Conservation (phyloP, 2,329 filamentous ascomycete species). For the Cordyceps cicadae region DNA sequence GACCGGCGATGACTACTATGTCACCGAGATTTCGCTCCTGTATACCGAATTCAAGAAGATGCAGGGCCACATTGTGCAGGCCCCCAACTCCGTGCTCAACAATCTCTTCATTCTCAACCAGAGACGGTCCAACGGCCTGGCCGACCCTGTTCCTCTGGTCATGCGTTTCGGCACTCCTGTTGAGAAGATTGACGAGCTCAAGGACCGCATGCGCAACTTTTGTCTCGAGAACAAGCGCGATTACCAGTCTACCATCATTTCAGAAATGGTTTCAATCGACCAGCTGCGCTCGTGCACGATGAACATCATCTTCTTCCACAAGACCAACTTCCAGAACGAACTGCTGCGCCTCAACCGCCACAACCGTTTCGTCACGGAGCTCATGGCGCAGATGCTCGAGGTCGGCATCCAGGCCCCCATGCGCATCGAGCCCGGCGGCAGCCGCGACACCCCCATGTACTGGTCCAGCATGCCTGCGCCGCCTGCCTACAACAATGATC, state of each 20-base stretch:
- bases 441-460: conserved; percentile 59
- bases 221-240: conserved; percentile 81
- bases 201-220: conserved; percentile 72
- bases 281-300: conserved; percentile 80
- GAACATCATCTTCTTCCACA: conserved; percentile 96
- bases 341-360: conserved; percentile 78
- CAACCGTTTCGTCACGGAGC: conserved; percentile 87
- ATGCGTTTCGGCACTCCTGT: conserved; percentile 85
- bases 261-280: conserved; percentile 69
- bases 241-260: conserved; percentile 77
- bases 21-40: conserved; percentile 84
- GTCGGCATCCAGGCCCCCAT: conserved; percentile 75
- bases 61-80: conserved; percentile 92
- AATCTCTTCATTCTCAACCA: conserved; percentile 92
- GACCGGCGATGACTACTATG: conserved; percentile 87
- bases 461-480: conserved; percentile 31
- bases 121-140: conserved; percentile 77
- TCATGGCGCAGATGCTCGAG: conserved; percentile 79
- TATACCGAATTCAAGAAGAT: conserved; percentile 99
- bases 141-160: conserved; percentile 74
- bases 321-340: conserved; percentile 94
- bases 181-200: conserved; percentile 74
- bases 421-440: conserved; percentile 55
- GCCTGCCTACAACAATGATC: conserved; percentile 25
- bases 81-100: conserved; percentile 89